Evolutionary conservation across 192 early-diverging fungal genomes (phyloP), one percentile per base, ranked within the genome.

Genomic region (Coemansia sp.): DNA sequence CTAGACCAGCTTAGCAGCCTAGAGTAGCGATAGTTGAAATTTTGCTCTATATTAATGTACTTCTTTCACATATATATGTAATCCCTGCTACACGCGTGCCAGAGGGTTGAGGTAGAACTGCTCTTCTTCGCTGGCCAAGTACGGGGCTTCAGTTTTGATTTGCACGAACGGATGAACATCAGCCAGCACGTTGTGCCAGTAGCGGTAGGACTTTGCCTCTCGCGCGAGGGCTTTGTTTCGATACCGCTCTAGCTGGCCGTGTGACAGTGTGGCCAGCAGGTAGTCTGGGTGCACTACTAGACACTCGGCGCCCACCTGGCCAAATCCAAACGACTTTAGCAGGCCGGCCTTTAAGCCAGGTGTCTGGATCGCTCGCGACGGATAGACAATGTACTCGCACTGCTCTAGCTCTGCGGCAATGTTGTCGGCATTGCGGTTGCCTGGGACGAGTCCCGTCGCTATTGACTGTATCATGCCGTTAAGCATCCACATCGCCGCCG

Each of bases 401-500:
- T 94, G 82, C 32, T 81, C 75, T 70, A 95, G 85, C 5, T 86
- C 78, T 50, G 78, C 82, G 58, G 64, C 71, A 47, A 77, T 74
- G 52, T 73, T 71, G 61, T 77, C 75, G 4, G 80, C 80, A 69
- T 98, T 95, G 74, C 93, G 92, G 86, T 98, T 98, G 39, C 96
- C 96, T 12, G 96, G 96, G 39, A 96, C 85, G 40, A 94, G 78
- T 70, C 95, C 93, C 32, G 89, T 90, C 56, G 90, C 88, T 41
- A 98, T 83, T 50, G 85, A 70, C 80, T 98, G 94, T 30, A 98
- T 71, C 39, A 92, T 86, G 69, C 95, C 91, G 85, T 95, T 98
- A 71, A 94, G 87, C 95, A 96, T 96, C 95, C 95, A 98, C 8
- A 92, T 92, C 58, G 93, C 96, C 41, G 96, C 96, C 24, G 96